phyloP scores from a whole-genome alignment of 1,284 basidiomycete genomes.

The Athelia sp. region DNA sequence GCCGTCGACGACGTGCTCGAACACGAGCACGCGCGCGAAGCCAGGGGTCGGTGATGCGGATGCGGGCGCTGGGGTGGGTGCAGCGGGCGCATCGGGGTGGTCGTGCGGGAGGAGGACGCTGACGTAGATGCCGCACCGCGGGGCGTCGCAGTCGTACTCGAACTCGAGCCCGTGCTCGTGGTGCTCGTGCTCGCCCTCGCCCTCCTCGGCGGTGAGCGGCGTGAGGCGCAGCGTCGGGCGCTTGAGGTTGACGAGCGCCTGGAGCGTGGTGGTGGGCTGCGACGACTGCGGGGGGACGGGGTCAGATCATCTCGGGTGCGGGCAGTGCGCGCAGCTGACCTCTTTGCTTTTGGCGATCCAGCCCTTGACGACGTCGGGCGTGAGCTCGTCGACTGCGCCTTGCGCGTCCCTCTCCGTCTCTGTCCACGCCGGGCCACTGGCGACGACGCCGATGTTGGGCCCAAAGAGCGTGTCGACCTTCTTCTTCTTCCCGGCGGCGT shows the following conservation, averaged over 20 bases:
- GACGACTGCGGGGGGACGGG: slow-evolving; percentile 45
- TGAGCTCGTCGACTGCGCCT: slow-evolving; percentile 56
- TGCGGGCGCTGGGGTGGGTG: slow-evolving; percentile 30
- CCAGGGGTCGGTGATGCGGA: too few species aligned
- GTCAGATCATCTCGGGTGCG: too few species aligned
- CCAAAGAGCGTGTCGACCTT: slow-evolving; percentile 57
- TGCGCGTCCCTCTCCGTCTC: slow-evolving; percentile 42
- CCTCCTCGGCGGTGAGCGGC: slow-evolving; percentile 50
- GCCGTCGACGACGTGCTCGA: too few species aligned
- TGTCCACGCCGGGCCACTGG: slow-evolving; percentile 49
- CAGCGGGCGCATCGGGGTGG: slow-evolving; percentile 31
- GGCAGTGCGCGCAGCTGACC: too few species aligned
- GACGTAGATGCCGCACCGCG: slow-evolving; percentile 74
- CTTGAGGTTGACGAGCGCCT: slow-evolving; percentile 89
- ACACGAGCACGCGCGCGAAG: too few species aligned
- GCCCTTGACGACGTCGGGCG: slow-evolving; percentile 68
- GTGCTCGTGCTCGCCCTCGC: slow-evolving; percentile 38
- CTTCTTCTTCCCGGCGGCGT: slow-evolving; percentile 13
- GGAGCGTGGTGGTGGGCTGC: slow-evolving; percentile 84
- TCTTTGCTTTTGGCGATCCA: slow-evolving; percentile 87
- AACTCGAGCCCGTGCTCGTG: slow-evolving; percentile 78
- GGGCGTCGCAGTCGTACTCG: slow-evolving; percentile 84
- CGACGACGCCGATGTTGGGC: slow-evolving; percentile 63
- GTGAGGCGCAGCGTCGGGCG: slow-evolving; percentile 73
- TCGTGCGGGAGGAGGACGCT: slow-evolving; percentile 63